Base-by-base conservation (phyloP, 148 eudicot species). In the Vaccinium macrocarpon region DNA sequence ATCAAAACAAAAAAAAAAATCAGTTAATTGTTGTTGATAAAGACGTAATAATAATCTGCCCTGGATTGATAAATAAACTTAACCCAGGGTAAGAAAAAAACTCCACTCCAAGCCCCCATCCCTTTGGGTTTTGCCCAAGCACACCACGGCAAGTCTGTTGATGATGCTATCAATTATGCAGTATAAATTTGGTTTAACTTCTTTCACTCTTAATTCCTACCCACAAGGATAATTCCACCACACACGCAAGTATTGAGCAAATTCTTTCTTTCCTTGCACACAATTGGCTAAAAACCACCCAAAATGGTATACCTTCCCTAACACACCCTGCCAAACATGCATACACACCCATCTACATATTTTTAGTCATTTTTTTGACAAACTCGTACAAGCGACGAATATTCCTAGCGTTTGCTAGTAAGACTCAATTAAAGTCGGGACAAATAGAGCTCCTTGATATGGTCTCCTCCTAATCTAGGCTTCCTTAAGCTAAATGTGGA, bases 121-220 rank as follows among this genome's bases (percentile, higher is more conserved):
- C 61, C 38, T 84, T 23, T 8, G 1, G 80, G 38, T 70, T 53
- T 19, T 35, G 6, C 23, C 82, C 77, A 80, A 80, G 73, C 83
- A 72, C 83, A 79, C 42, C 82, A 80, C 86, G 86, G 48, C 78
- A 80, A 84, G 66, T 77, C 82, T 62, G 55, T 13, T 56, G 71
- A 76, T 25, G 82, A 78, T 52, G 64, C 38, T 0, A 50, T 46
- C n/a, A 10, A 29, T 7, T 25, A 11, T 66, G 16, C 12, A 68
- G 73, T 68, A 23, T 19, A 62, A 81, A 7, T n/a, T 70, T 72
- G 3, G 27, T 84, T 77, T 46, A 61, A 51, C 64, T 53, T 15
- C 86, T 81, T 81, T 18, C 55, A 62, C 84, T 46, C 18, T 2
- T 38, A 18, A 56, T 27, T 4, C 32, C 73, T 2, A 27, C 42